A percentile compares a stretch with the other conserved stretches of the same genome.
Conservation (phyloP, 495 filamentous ascomycete genomes). For the Evernia prunastri region DNA sequence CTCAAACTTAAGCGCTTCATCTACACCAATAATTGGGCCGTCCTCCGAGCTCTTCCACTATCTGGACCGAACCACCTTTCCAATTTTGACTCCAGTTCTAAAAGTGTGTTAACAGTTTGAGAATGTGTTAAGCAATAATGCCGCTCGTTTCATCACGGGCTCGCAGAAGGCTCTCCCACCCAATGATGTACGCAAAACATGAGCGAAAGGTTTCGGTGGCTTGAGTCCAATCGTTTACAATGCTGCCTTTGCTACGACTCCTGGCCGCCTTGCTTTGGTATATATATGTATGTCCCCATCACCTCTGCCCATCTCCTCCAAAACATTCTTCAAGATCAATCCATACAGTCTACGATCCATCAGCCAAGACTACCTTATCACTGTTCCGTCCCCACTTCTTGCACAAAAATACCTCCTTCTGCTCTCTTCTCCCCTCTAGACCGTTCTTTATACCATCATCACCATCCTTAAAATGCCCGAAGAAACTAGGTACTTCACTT, state of each 20-base stretch:
- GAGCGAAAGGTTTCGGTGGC: not conserved
- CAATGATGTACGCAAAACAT: not conserved
- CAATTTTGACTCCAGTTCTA: not conserved
- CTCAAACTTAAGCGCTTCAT: not conserved
- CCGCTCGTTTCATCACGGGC: not conserved
- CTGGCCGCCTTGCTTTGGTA: not conserved
- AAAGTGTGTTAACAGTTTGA: not conserved
- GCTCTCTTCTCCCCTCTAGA: not conserved
- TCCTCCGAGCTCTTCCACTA: not conserved
- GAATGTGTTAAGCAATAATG: too few species aligned
- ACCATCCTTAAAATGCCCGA: constrained; percentile 3
- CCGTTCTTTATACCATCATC: not conserved
- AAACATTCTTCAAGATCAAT: not conserved
- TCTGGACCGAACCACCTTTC: not conserved
- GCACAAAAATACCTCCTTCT: not conserved
- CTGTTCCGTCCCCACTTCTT: not conserved
- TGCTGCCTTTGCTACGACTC: not conserved
- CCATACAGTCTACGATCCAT: not conserved
- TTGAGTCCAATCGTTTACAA: not conserved
- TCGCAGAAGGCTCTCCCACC: not conserved
- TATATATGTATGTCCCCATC: not conserved
- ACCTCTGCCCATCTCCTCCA: not conserved
- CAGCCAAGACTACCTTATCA: not conserved
- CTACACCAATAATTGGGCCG: not conserved
- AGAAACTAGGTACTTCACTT: constrained; percentile 17